Percentiles rank a stretch among this genome's conserved stretches.
phyloP scores from a whole-genome alignment of 2,329 filamentous ascomycete species.

The Ophioceras dolichostomum region DNA sequence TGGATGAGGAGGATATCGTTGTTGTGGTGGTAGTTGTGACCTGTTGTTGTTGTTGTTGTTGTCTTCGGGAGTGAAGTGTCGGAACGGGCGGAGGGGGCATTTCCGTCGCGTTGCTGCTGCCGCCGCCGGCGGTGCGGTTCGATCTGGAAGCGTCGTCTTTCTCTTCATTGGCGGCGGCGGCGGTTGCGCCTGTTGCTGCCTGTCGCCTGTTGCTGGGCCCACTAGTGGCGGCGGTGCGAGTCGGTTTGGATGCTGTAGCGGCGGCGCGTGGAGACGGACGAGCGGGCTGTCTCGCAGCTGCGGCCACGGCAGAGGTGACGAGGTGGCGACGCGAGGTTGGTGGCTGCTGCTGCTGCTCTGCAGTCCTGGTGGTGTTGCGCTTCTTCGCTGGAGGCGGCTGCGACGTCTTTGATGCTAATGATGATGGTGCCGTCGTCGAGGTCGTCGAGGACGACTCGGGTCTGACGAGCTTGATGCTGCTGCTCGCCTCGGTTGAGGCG shows the following conservation, averaged over 20 bases:
- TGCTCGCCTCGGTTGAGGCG: neutral
- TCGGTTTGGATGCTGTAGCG: no score
- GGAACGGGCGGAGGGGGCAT: neutral
- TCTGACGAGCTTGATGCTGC: constrained; percentile 2
- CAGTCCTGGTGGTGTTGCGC: constrained; percentile 1
- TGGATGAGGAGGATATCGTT: constrained; percentile 6
- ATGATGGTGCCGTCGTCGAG: neutral
- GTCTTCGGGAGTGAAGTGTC: constrained; percentile 1
- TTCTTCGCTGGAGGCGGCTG: constrained; percentile 3
- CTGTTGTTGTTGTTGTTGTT: constrained; percentile 8
- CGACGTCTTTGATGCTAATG: neutral
- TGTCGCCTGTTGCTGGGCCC: neutral
- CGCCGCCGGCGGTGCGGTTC: no score
- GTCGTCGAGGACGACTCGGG: neutral
- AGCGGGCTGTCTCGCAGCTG: no score
- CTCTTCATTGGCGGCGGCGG: neutral
- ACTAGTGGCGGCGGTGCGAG: no score
- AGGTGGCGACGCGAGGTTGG: no score
- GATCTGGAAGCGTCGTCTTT: neutral
- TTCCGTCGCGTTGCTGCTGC: neutral
- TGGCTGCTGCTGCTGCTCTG: constrained; percentile 2
- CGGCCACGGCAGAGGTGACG: no score
- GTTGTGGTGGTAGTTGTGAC: constrained; percentile 9
- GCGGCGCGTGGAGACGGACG: neutral
- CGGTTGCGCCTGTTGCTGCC: constrained; percentile 18